Conservation (phyloP, 495 filamentous ascomycete species). For the Platismatia glauca region DNA sequence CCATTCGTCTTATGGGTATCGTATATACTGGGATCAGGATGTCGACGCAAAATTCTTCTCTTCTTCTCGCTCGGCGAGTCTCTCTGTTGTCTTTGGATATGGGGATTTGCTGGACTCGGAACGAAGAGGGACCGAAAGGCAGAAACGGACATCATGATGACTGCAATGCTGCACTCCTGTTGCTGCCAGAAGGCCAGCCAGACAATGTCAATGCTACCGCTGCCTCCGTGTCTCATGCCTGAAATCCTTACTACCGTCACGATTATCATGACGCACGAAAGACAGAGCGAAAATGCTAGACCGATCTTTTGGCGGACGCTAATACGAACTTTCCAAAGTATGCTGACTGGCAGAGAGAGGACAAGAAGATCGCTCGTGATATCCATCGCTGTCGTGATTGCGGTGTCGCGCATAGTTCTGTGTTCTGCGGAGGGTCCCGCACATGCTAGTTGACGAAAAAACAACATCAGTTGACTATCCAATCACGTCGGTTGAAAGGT, state of each 20-base stretch:
- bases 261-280: constrained; percentile 14
- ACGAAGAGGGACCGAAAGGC: constrained; percentile 12
- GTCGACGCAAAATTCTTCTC: background rate
- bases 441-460: constrained; percentile 2
- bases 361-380: constrained; percentile 10
- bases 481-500: background rate
- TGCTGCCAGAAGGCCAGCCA: constrained; percentile 15
- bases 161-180: constrained; percentile 16
- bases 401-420: constrained; percentile 6
- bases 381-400: constrained; percentile 13
- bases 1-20: background rate
- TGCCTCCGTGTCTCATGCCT: constrained; percentile 10
- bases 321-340: constrained; percentile 14
- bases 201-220: constrained; percentile 11
- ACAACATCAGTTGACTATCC: background rate
- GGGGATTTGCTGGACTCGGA: background rate
- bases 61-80: background rate
- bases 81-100: background rate
- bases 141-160: constrained; percentile 14
- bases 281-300: constrained; percentile 13
- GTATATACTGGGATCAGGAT: background rate
- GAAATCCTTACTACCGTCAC: constrained; percentile 12
- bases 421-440: background rate
- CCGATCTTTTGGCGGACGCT: constrained; percentile 15
- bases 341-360: constrained; percentile 9